Evolutionary conservation across 2,329 filamentous ascomycete genomes (phyloP).

Genomic region (Claviceps pazoutovae): DNA sequence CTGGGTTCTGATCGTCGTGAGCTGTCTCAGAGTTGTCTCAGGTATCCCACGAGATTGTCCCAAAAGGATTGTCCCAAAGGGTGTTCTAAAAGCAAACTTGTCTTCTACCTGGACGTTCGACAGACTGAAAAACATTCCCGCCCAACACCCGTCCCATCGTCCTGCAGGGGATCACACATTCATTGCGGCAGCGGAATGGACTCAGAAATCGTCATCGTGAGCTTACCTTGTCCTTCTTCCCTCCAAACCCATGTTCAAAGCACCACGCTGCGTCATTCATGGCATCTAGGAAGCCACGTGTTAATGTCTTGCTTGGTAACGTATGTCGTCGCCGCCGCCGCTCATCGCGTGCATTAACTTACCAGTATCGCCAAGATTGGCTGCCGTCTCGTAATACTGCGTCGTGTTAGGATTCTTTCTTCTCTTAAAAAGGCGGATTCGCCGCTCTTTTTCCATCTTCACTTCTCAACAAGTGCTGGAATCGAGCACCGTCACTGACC

Average conservation of each 20-base stretch:
- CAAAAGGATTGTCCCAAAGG: no score
- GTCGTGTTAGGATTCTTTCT: conserved; percentile 11
- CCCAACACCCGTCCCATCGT: no score
- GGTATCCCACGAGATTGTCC: no score
- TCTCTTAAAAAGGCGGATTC: no score
- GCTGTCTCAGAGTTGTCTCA: no score
- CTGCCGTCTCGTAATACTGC: conserved; percentile 94
- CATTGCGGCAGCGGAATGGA: no score
- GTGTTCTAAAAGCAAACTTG: no score
- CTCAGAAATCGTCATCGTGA: neutral
- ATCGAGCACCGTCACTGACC: conserved; percentile 31
- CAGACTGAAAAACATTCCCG: no score
- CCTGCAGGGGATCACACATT: no score
- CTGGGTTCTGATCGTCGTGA: no score
- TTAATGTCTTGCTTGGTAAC: neutral
- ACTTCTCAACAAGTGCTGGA: neutral
- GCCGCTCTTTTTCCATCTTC: conserved; percentile 9
- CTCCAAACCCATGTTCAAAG: conserved; percentile 91
- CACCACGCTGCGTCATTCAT: conserved; percentile 98
- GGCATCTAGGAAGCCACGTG: conserved; percentile 45
- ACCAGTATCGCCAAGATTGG: conserved; percentile 84
- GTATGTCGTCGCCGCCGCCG: neutral
- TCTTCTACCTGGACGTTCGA: no score
- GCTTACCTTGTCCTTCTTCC: conserved; percentile 95
- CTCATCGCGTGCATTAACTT: conserved; percentile 16